Evolutionary conservation across 1,139 yeast genomes (phyloP).

Genomic region (Nadsonia commutata): DNA sequence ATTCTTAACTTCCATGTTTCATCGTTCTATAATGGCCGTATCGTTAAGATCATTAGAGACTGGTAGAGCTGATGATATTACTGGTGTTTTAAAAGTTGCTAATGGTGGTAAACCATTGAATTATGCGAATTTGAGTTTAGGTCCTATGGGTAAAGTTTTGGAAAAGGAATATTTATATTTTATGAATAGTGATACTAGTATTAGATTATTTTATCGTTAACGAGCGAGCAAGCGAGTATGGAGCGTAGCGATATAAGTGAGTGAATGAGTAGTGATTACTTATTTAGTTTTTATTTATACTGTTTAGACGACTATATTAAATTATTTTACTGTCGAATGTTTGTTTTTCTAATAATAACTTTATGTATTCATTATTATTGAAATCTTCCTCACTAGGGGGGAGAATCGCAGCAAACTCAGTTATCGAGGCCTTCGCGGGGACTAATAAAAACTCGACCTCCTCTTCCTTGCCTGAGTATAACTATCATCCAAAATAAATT

Average conservation of each 20-base stretch:
- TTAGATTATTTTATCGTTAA: conserved; percentile 12
- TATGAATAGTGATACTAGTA: conserved; percentile 35
- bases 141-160: conserved; percentile 21
- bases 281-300: no score
- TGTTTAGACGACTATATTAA: no score
- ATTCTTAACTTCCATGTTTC: conserved; percentile 34
- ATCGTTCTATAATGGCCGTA: conserved; percentile 36
- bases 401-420: no score
- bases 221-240: not conserved
- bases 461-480: conserved; percentile 32
- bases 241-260: no score
- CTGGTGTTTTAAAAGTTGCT: conserved; percentile 51
- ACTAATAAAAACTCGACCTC: not conserved
- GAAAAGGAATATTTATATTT: conserved; percentile 57
- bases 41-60: conserved; percentile 54
- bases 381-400: no score
- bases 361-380: no score
- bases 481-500: conserved; percentile 71
- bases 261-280: no score
- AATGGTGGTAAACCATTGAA: conserved; percentile 27
- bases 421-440: not conserved
- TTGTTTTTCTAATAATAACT: no score
- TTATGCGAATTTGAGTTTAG: not conserved
- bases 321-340: no score
- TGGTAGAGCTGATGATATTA: conserved; percentile 71